phyloP scores from a whole-genome alignment of 2,329 filamentous ascomycete species.

The Fusarium neocosmosporiellum region DNA sequence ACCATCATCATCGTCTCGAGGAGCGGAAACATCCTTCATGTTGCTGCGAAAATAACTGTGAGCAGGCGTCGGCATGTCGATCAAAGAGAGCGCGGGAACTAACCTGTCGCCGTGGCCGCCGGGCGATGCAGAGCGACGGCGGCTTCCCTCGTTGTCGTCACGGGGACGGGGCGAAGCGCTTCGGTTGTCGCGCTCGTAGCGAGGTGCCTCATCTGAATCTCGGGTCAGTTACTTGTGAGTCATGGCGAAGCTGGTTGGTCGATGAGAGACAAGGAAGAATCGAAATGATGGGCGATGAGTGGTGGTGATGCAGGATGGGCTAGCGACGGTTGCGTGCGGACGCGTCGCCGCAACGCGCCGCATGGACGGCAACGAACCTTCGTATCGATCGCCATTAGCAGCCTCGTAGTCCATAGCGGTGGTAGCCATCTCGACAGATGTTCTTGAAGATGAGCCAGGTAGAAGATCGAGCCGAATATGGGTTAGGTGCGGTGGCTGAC shows the following conservation, averaged over 20 bases:
- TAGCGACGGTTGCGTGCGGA: conserved; percentile 6
- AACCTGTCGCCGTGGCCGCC: conserved; percentile 57
- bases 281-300: not conserved
- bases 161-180: conserved; percentile 74
- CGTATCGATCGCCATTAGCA: conserved; percentile 74
- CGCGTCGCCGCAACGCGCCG: conserved; percentile 33
- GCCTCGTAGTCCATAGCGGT: conserved; percentile 78
- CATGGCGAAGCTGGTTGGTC: not conserved
- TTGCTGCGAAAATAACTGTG: conserved; percentile 47
- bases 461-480: conserved; percentile 29
- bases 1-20: conserved; percentile 76
- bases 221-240: conserved; percentile 18
- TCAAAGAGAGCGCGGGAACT: conserved; percentile 6
- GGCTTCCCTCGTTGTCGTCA: conserved; percentile 69
- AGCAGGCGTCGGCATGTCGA: conserved; percentile 8
- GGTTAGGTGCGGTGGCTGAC: conserved; percentile 35
- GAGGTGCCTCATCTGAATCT: conserved; percentile 68
- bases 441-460: conserved; percentile 18
- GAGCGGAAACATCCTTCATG: conserved; percentile 65
- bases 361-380: conserved; percentile 60
- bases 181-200: conserved; percentile 74
- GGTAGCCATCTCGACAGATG: conserved; percentile 63
- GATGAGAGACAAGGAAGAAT: not conserved
- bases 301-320: conserved; percentile 8
- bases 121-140: conserved; percentile 73